These are phyloP conservation scores for Pseudozyma pruni DNA, from an alignment of 1,284 basidiomycete genomes.

Conservation along the genomic window DNA sequence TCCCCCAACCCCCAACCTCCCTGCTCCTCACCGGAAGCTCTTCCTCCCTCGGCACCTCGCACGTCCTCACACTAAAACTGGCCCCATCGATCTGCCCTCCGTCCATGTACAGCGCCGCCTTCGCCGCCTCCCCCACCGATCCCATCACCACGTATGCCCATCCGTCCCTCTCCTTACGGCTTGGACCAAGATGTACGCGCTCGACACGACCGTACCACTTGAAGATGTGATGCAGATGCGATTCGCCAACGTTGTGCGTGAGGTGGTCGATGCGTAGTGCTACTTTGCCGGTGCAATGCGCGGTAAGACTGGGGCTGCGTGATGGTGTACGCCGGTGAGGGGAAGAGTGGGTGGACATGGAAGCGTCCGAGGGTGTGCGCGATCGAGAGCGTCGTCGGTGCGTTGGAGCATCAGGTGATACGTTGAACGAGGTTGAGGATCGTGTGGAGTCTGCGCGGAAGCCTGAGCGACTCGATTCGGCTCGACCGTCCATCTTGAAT, in stretches of 20 bases:
- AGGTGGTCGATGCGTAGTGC: conserved; percentile 37
- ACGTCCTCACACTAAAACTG: conserved; percentile 14
- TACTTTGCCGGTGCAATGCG: conserved; percentile 8
- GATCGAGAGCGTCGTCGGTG: conserved; percentile 8
- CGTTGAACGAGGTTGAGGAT: background rate
- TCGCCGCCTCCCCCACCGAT: conserved; percentile 22
- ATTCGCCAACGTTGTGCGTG: conserved; percentile 28
- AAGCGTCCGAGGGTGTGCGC: conserved; percentile 4
- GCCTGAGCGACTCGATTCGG: conserved; percentile 13
- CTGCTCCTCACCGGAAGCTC: background rate
- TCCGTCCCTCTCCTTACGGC: background rate
- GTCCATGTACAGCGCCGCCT: conserved; percentile 52
- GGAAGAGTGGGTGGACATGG: conserved; percentile 2
- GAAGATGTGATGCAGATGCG: conserved; percentile 51
- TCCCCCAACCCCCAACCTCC: background rate
- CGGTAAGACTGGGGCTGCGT: background rate
- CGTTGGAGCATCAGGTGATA: conserved; percentile 1
- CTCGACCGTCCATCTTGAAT: conserved; percentile 8
- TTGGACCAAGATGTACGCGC: conserved; percentile 12
- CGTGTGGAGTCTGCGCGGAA: background rate
- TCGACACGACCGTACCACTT: conserved; percentile 41
- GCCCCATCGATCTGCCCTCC: conserved; percentile 57
- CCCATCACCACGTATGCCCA: conserved; percentile 32
- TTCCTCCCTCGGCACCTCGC: background rate
- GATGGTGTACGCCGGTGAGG: background rate